phyloP scores from a whole-genome alignment of 2,329 filamentous ascomycete genomes.

The Fusarium sterilihyphosum region DNA sequence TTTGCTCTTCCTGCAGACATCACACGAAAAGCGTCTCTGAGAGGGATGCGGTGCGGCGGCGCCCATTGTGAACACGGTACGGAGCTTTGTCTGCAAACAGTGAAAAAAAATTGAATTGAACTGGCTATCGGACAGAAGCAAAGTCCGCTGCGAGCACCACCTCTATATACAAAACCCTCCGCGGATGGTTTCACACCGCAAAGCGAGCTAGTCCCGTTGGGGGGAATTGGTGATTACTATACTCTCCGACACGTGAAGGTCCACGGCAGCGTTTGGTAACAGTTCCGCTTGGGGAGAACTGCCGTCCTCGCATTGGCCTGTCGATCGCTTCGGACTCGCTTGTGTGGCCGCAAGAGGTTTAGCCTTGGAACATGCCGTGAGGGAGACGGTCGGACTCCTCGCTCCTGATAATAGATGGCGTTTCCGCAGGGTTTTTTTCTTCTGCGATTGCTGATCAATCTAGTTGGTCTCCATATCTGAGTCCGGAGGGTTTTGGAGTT shows the following conservation, averaged over 20 bases:
- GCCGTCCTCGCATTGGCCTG: background rate
- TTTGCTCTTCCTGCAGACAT: background rate
- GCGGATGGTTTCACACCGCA: background rate
- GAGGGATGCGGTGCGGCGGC: background rate
- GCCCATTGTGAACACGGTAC: background rate
- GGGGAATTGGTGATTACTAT: background rate
- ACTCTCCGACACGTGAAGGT: background rate
- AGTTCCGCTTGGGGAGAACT: background rate
- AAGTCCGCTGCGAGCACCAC: background rate
- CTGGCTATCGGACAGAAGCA: background rate
- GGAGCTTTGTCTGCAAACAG: background rate
- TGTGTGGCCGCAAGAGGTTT: background rate
- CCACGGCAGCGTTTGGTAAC: background rate
- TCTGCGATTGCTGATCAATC: background rate
- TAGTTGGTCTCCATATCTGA: accelerated
- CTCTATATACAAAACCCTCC: background rate
- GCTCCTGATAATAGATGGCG: background rate
- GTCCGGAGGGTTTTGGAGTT: background rate
- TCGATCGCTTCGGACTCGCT: background rate
- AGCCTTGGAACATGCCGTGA: background rate
- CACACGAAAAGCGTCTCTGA: background rate
- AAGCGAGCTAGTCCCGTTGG: background rate
- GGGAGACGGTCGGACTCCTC: background rate
- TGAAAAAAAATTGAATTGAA: background rate
- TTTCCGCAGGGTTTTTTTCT: background rate